Conservation (phyloP, 1,284 basidiomycete genomes). For the Tilletiopsis washingtonensis region DNA sequence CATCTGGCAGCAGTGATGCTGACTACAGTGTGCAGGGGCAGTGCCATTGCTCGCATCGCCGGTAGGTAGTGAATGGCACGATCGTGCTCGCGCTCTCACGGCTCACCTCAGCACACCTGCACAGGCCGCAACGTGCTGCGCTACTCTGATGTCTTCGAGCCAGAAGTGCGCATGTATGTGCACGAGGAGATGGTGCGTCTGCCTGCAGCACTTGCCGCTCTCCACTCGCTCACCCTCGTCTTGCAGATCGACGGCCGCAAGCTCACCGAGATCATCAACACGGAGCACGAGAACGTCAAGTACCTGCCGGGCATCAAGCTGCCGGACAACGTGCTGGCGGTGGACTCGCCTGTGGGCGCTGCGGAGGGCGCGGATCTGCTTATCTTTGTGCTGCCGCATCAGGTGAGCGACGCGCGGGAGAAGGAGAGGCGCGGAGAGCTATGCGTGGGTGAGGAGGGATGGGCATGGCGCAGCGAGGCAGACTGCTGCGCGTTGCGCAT, state of each 20-base stretch:
- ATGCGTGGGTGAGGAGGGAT: background rate
- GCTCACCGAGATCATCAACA: constrained; percentile 55
- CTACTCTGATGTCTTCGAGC: constrained; percentile 47
- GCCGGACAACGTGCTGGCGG: constrained; percentile 54
- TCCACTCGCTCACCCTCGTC: background rate
- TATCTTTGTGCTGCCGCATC: constrained; percentile 55
- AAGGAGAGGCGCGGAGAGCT: background rate
- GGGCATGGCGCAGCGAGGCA: background rate
- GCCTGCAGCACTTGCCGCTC: background rate
- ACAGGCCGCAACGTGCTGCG: constrained; percentile 50
- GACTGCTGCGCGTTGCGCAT: too few relatives aligned
- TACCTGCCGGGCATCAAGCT: constrained; percentile 54
- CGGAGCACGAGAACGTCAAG: constrained; percentile 56
- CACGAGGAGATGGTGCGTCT: constrained; percentile 33
- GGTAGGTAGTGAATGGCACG: too few relatives aligned
- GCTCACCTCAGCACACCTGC: too few relatives aligned
- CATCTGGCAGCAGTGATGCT: background rate
- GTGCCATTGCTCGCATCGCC: constrained; percentile 56
- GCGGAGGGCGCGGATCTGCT: constrained; percentile 54
- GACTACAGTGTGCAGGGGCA: constrained; percentile 49
- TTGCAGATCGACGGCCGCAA: constrained; percentile 53
- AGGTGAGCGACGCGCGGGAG: constrained; percentile 16
- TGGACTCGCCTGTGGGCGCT: constrained; percentile 52
- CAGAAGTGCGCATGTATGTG: constrained; percentile 40
- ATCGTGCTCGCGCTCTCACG: too few relatives aligned